phyloP scores from a whole-genome alignment of 495 filamentous ascomycete species.

The Xylaria palmicola region DNA sequence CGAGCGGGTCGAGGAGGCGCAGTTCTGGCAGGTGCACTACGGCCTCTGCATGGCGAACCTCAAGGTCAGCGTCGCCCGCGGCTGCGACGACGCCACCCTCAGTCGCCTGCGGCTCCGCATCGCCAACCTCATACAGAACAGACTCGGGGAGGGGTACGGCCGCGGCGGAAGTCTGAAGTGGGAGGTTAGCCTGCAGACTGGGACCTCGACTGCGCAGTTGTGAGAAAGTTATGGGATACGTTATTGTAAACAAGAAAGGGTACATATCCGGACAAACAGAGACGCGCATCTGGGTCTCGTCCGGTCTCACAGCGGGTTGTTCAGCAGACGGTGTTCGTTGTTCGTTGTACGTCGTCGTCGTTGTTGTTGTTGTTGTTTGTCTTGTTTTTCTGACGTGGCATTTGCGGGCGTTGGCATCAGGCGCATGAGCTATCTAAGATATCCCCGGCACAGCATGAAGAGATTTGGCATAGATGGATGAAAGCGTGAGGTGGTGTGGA shows the following conservation, averaged over 20 bases:
- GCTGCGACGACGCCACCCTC: conserved; percentile 61
- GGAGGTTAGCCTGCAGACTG: conserved; percentile 70
- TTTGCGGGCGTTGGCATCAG: conserved; percentile 14
- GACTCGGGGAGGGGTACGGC: conserved; percentile 85
- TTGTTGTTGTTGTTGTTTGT: background rate
- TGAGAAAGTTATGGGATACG: background rate
- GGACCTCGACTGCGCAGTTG: conserved; percentile 13
- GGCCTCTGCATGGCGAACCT: conserved; percentile 93
- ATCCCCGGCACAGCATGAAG: background rate
- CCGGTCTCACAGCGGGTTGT: background rate
- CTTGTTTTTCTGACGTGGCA: background rate
- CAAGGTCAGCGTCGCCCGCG: conserved; percentile 66
- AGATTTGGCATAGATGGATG: background rate
- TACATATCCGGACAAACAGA: background rate
- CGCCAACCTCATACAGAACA: conserved; percentile 74
- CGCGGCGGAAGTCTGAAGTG: conserved; percentile 72
- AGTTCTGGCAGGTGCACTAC: conserved; percentile 99
- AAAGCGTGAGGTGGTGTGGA: too few species aligned
- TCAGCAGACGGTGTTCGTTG: background rate
- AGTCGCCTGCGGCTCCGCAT: conserved; percentile 70
- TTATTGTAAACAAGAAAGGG: background rate
- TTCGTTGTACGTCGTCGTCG: too few species aligned
- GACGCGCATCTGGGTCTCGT: background rate
- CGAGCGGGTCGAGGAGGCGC: conserved; percentile 76
- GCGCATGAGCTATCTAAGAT: conserved; percentile 10